Evolutionary conservation across 805 yeast genomes (phyloP), one percentile per base, ranked within the genome.

Genomic region (Ogataea methanolica): DNA sequence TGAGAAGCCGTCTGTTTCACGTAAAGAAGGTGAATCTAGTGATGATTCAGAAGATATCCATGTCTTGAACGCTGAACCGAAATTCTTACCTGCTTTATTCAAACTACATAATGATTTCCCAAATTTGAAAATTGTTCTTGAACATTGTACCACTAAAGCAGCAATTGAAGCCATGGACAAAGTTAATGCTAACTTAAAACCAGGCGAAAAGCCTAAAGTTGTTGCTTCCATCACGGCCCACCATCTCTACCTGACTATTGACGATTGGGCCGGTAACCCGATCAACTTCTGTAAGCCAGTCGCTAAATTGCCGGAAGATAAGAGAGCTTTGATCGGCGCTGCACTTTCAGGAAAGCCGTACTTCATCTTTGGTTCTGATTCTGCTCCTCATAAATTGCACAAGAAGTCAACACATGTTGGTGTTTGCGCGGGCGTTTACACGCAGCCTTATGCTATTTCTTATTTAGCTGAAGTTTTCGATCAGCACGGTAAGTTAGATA

Each of bases 341-440:
- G 99, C 97, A 2, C 83, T 87, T 8, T 82, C 94, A 1, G 98
- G 98, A 5, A 82, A 85, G 56, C 88, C 96, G 38, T 91, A 83
- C 73, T 94, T 91, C 67, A 88, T 94, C 72, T 94, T 91, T 62
- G 99, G 99, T 6, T 88, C 97, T 1, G 99, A 94, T 66, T 88
- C 97, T 21, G 99, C 99, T 31, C 99, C 99, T 23, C 99, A 94
- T 65, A 96, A 97, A 7, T 61, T 88, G 23, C 78, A 79, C 52
- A 82, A 82, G 50, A 95, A 95, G 67, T 74, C 88, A 23, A 83
- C 77, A 51, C 89, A 81, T 55, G 71, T 74, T 35, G 92, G 91
- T 21, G 97, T 92, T 16, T 89, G 97, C 60, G 99, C 99, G n/a
- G 99, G 99, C 61, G 97, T 94, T 8, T 94, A 79, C 68, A 88